phyloP scores from a whole-genome alignment of 2,329 filamentous ascomycete genomes.

The Daldinia sp. region DNA sequence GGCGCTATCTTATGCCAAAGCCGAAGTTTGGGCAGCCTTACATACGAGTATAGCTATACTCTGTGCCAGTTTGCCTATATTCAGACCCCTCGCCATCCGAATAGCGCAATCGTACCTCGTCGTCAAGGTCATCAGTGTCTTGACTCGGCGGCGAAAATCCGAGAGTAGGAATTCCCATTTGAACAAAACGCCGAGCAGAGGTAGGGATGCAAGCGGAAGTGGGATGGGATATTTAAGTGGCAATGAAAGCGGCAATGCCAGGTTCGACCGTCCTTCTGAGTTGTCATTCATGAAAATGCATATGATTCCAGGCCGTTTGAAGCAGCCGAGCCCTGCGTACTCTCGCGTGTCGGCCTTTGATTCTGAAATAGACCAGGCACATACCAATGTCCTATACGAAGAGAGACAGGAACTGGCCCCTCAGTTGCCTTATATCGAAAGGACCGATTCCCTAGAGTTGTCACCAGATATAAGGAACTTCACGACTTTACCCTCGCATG shows the following conservation, averaged over 20 bases:
- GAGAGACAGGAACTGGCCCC: background rate
- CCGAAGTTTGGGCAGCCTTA: slow-evolving; percentile 36
- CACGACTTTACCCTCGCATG: background rate
- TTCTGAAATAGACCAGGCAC: background rate
- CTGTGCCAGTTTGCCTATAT: slow-evolving; percentile 40
- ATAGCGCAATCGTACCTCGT: slow-evolving; percentile 21
- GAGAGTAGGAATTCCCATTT: slow-evolving; percentile 1
- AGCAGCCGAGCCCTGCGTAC: slow-evolving; percentile 5
- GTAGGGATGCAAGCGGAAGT: background rate
- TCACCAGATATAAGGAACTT: background rate
- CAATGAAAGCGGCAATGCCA: slow-evolving; percentile 1
- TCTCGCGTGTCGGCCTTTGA: background rate
- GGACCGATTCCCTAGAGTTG: background rate
- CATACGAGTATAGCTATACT: slow-evolving; percentile 39
- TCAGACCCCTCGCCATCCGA: slow-evolving; percentile 28
- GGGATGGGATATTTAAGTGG: background rate
- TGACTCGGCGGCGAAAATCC: background rate
- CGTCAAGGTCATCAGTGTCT: slow-evolving; percentile 14
- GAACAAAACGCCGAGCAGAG: background rate
- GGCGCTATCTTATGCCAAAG: slow-evolving; percentile 27
- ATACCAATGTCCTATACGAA: background rate
- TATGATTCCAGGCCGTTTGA: slow-evolving; percentile 4
- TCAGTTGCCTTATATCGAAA: background rate
- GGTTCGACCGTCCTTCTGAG: background rate
- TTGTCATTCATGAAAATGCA: slow-evolving; percentile 12